phyloP scores from a whole-genome alignment of 495 filamentous ascomycete genomes.

The Staphylotrichum longicolle region DNA sequence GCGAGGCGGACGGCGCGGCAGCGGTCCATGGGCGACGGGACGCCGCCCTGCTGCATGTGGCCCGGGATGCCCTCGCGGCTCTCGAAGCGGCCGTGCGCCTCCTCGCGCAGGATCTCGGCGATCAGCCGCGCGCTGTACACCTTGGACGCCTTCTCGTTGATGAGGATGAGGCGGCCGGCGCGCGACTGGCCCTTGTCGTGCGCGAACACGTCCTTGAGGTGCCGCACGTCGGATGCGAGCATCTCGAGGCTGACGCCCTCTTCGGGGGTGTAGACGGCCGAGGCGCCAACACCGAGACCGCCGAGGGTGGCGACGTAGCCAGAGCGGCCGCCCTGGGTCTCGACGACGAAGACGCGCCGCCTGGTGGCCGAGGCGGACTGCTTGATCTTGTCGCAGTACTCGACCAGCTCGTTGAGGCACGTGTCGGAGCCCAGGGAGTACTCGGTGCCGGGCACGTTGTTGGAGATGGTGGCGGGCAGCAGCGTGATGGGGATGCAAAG shows the following conservation, averaged over 20 bases:
- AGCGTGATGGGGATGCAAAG: conserved; percentile 93
- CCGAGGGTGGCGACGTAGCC: conserved; percentile 93
- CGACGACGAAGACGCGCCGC: conserved; percentile 92
- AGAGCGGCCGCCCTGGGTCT: conserved; percentile 92
- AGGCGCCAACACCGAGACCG: conserved; percentile 82
- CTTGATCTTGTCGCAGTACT: conserved; percentile 95
- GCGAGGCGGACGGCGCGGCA: conserved; percentile 88
- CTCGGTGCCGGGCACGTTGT: conserved; percentile 97
- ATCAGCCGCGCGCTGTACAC: conserved; percentile 92
- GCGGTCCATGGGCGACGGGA: conserved; percentile 92
- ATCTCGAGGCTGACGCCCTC: conserved; percentile 93
- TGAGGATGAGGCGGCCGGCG: conserved; percentile 88
- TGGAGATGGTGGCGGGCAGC: conserved; percentile 94
- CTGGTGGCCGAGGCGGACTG: conserved; percentile 93
- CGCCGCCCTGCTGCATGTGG: conserved; percentile 95
- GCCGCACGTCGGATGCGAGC: conserved; percentile 86
- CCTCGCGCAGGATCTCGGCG: conserved; percentile 91
- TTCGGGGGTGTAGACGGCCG: conserved; percentile 97
- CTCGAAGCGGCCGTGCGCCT: conserved; percentile 89
- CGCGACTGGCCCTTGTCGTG: conserved; percentile 86
- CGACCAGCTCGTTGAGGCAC: conserved; percentile 92
- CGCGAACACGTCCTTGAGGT: conserved; percentile 80
- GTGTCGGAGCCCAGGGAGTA: conserved; percentile 97
- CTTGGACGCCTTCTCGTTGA: conserved; percentile 87
- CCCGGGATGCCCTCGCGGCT: conserved; percentile 91